These are phyloP conservation scores for Salix suchowensis DNA, from an alignment of 345 rosid genomes.

Conservation along the genomic window DNA sequence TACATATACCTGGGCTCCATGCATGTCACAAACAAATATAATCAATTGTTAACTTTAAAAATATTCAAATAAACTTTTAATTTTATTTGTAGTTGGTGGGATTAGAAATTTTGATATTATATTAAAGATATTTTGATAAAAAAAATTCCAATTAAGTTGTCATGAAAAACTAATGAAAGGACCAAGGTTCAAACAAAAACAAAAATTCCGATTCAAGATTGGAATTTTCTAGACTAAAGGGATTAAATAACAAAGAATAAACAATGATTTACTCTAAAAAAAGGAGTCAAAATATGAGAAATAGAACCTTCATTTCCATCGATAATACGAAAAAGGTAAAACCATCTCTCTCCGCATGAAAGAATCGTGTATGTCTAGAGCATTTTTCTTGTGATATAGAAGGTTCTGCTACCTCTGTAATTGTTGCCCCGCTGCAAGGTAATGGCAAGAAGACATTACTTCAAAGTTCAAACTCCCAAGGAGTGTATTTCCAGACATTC, in stretches of 20 bases:
- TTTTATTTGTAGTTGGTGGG: neutral
- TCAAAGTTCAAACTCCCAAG: neutral
- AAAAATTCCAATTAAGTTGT: no score
- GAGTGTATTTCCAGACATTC: neutral
- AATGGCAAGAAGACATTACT: neutral
- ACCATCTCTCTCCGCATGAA: neutral
- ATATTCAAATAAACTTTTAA: no score
- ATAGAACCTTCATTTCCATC: neutral
- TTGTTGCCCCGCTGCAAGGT: neutral
- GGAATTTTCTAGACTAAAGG: no score
- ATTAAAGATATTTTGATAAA: no score
- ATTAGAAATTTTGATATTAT: neutral
- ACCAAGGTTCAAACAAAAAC: no score
- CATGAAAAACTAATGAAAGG: neutral
- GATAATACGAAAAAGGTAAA: neutral
- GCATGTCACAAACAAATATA: no score
- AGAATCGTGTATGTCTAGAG: neutral
- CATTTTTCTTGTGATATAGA: neutral
- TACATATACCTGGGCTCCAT: no score
- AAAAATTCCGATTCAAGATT: neutral
- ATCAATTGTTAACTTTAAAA: no score
- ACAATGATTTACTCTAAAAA: no score
- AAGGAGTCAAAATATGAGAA: no score
- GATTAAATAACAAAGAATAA: no score
- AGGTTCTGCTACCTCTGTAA: constrained; percentile 10